Conservation (phyloP, 257 asterid genomes). For the Catharanthus roseus region DNA sequence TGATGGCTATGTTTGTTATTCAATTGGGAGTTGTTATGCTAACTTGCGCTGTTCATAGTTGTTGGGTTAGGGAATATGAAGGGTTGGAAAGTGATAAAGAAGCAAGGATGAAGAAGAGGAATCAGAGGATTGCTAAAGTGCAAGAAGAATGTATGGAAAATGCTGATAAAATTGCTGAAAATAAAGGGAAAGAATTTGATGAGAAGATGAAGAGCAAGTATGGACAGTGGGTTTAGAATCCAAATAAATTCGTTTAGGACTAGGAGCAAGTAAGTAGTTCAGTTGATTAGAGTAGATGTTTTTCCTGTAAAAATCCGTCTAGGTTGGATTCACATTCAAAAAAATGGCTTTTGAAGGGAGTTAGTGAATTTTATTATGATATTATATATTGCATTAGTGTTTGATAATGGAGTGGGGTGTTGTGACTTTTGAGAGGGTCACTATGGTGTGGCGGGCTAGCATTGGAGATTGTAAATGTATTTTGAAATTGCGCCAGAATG, state of each 20-base stretch:
- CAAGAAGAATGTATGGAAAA: constrained; percentile 47
- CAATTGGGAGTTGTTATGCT: constrained; percentile 48
- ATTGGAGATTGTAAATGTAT: no score
- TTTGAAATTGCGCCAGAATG: no score
- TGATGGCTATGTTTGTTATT: constrained; percentile 72
- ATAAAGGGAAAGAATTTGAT: constrained; percentile 43
- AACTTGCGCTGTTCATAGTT: constrained; percentile 52
- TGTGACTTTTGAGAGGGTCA: no score
- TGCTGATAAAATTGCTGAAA: constrained; percentile 32
- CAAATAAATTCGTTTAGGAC: constrained; percentile 21
- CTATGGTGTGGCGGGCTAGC: no score
- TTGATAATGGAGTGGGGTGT: no score
- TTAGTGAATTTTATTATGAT: no score
- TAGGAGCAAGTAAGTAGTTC: no score
- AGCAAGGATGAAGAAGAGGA: constrained; percentile 41
- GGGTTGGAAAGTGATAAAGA: constrained; percentile 51
- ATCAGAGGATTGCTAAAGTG: constrained; percentile 40
- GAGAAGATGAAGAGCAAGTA: constrained; percentile 60
- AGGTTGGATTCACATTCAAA: no score
- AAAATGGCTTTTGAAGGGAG: no score
- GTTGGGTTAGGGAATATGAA: constrained; percentile 51
- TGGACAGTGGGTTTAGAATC: constrained; percentile 34
- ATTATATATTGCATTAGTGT: no score
- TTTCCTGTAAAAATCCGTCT: no score
- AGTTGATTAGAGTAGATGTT: no score